Conservation (phyloP, 176 grass and related monocot genomes). For the Juncus effusus region DNA sequence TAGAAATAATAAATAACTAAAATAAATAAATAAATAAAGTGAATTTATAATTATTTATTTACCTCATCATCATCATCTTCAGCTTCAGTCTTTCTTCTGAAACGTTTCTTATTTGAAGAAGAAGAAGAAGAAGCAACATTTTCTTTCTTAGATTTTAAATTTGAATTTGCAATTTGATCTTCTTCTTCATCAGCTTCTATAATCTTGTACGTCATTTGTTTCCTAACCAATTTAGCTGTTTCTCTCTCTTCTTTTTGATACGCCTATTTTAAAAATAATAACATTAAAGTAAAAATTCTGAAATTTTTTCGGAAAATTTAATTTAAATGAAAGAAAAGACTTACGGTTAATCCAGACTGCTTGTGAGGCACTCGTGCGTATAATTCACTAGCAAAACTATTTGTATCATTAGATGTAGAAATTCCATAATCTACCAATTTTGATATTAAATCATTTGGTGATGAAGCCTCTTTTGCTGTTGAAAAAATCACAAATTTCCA, state of each 20-base stretch:
- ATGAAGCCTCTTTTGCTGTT: slow-evolving; percentile 76
- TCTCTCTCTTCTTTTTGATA: slow-evolving; percentile 81
- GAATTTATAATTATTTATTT: slow-evolving; percentile 17
- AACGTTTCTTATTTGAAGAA: slow-evolving; percentile 52
- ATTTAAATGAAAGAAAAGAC: slow-evolving; percentile 10
- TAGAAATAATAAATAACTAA: slow-evolving; percentile 8
- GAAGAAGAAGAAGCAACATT: slow-evolving; percentile 15
- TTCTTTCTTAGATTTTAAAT: slow-evolving; percentile 17
- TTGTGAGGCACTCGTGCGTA: slow-evolving; percentile 65
- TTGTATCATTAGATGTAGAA: slow-evolving; percentile 40
- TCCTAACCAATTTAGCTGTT: slow-evolving; percentile 54
- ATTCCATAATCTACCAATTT: slow-evolving; percentile 68
- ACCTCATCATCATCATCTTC: slow-evolving; percentile 57
- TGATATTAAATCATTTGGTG: slow-evolving; percentile 41
- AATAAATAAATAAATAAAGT: neutral
- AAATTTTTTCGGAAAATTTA: neutral
- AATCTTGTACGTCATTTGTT: slow-evolving; percentile 76
- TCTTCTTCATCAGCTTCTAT: slow-evolving; percentile 52
- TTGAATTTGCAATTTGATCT: slow-evolving; percentile 19
- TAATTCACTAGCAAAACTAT: slow-evolving; percentile 53
- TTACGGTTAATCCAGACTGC: slow-evolving; percentile 49
- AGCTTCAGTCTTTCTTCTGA: slow-evolving; percentile 60
- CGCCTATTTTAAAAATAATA: slow-evolving; percentile 36
- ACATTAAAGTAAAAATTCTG: neutral
- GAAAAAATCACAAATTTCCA: neutral